These are phyloP conservation scores for Sugiyamaella boreocaroliniensis DNA, from an alignment of 805 yeast genomes.

Conservation along the genomic window DNA sequence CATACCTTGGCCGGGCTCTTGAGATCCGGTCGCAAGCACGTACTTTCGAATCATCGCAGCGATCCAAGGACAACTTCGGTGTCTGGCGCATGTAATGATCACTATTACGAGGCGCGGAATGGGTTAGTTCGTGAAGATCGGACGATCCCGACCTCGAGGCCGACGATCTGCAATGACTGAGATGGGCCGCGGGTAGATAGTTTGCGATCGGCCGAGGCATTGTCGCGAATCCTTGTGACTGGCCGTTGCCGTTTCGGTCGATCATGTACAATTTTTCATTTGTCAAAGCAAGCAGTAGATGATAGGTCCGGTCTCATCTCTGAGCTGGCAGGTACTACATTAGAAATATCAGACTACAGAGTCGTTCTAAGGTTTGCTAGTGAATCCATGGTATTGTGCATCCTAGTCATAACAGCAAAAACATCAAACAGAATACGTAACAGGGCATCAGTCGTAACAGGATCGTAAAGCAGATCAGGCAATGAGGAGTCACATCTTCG, in stretches of 20 bases:
- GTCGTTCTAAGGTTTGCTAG: neutral
- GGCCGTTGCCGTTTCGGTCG: neutral
- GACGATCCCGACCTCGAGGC: too few species aligned
- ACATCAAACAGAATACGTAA: neutral
- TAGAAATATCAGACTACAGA: too few species aligned
- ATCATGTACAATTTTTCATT: neutral
- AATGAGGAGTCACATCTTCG: neutral
- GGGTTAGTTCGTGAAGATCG: too few species aligned
- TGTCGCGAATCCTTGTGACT: too few species aligned
- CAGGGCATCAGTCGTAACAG: neutral
- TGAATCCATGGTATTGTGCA: neutral
- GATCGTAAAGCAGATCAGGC: neutral
- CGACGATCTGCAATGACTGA: too few species aligned
- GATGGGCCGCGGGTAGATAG: too few species aligned
- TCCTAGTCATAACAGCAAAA: neutral
- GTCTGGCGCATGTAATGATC: constrained; percentile 27
- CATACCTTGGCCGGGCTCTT: constrained; percentile 26
- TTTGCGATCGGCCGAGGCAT: too few species aligned
- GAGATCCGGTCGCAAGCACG: constrained; percentile 19
- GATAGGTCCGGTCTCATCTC: too few species aligned
- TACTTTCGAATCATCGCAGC: constrained; percentile 5
- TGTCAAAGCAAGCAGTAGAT: neutral
- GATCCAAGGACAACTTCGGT: constrained; percentile 20
- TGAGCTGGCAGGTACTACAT: too few species aligned
- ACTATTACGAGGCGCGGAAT: neutral